A percentile compares a stretch with the other conserved stretches of the same genome.
These are phyloP conservation scores for Sugiyamaella smithiae DNA, from an alignment of 805 yeast species.

Conservation along the genomic window DNA sequence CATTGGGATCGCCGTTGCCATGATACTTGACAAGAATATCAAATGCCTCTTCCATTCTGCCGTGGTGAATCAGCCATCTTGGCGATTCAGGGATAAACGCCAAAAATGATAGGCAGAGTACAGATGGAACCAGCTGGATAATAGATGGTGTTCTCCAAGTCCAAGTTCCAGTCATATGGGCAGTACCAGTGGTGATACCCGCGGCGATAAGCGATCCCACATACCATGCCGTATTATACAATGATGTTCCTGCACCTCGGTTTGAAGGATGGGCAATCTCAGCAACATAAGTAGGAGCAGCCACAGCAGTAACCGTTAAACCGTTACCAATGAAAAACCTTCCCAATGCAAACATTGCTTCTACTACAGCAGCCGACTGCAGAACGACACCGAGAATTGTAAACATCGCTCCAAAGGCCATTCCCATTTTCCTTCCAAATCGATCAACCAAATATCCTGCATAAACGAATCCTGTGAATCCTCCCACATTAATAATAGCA, in stretches of 20 bases:
- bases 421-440: slow-evolving; percentile 60
- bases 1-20: neutral
- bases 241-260: slow-evolving; percentile 60
- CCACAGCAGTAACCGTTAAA: slow-evolving; percentile 75
- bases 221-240: slow-evolving; percentile 64
- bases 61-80: slow-evolving; percentile 71
- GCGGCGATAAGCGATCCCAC: slow-evolving; percentile 73
- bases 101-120: slow-evolving; percentile 52
- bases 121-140: slow-evolving; percentile 56
- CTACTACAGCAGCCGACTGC: slow-evolving; percentile 40
- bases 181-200: slow-evolving; percentile 72
- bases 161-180: slow-evolving; percentile 42
- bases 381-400: slow-evolving; percentile 59
- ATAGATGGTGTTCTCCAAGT: slow-evolving; percentile 78
- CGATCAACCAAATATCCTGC: slow-evolving; percentile 59
- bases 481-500: slow-evolving; percentile 47
- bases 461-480: slow-evolving; percentile 65
- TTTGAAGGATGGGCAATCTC: slow-evolving; percentile 63
- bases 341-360: slow-evolving; percentile 67
- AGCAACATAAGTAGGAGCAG: slow-evolving; percentile 73
- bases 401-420: slow-evolving; percentile 51
- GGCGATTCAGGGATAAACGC: slow-evolving; percentile 76
- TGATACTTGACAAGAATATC: slow-evolving; percentile 40
- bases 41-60: slow-evolving; percentile 45
- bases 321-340: slow-evolving; percentile 71